Evolutionary conservation across 2,329 filamentous ascomycete species (phyloP).

Genomic region (Pezicula carpinea): DNA sequence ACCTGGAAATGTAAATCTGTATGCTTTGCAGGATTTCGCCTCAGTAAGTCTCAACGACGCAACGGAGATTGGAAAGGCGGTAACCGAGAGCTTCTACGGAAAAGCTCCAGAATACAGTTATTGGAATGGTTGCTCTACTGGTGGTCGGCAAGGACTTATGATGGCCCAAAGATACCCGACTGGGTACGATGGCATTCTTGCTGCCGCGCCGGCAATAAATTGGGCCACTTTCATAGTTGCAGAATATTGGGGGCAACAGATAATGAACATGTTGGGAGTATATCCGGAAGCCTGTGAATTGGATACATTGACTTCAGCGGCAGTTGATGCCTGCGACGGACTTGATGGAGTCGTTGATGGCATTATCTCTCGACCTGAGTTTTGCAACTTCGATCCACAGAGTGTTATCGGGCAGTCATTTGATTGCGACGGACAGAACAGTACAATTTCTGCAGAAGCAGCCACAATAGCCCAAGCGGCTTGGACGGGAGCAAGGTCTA

Average conservation of each 20-base stretch:
- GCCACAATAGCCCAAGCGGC: constrained; percentile 7
- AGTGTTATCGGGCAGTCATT: constrained; percentile 4
- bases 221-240: constrained; percentile 3
- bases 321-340: constrained; percentile 10
- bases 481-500: constrained; percentile 5
- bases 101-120: constrained; percentile 31
- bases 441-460: constrained; percentile 3
- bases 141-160: constrained; percentile 33
- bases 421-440: constrained; percentile 7
- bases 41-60: constrained; percentile 31
- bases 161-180: constrained; percentile 32
- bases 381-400: constrained; percentile 12
- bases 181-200: constrained; percentile 36
- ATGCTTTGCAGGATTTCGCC: constrained; percentile 31
- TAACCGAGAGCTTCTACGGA: constrained; percentile 31
- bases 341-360: constrained; percentile 16
- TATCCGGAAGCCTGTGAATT: constrained; percentile 11
- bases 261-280: constrained; percentile 10
- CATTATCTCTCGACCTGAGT: constrained; percentile 7
- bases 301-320: constrained; percentile 5
- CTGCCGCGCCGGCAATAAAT: constrained; percentile 34
- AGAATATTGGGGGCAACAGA: constrained; percentile 9
- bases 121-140: constrained; percentile 34
- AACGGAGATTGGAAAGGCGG: constrained; percentile 29
- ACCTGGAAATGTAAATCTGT: constrained; percentile 5